A percentile compares a stretch with the other conserved stretches of the same genome.
Conservation (phyloP, 805 yeast genomes). For the Metschnikowia gelsemii region DNA sequence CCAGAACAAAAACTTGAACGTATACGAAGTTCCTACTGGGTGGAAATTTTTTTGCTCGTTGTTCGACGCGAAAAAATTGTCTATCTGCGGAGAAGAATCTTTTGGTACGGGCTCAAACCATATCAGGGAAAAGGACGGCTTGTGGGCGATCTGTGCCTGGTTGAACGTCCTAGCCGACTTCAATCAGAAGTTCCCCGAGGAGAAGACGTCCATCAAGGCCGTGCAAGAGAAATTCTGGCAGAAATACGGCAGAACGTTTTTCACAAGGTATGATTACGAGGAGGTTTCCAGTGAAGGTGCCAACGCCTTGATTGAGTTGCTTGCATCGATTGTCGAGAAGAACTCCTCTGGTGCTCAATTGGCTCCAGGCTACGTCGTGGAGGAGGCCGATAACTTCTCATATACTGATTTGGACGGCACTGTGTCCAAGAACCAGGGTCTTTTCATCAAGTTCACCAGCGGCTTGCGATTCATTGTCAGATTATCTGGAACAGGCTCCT, state of each 20-base stretch:
- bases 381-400: slow-evolving; percentile 82
- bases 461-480: slow-evolving; percentile 88
- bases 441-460: slow-evolving; percentile 73
- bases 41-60: slow-evolving; percentile 98
- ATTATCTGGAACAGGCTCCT: slow-evolving; percentile 94
- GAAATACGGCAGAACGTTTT: slow-evolving; percentile 93
- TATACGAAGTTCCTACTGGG: slow-evolving; percentile 97
- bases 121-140: slow-evolving; percentile 95
- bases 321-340: slow-evolving; percentile 30
- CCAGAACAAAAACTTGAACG: slow-evolving; percentile 62
- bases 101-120: slow-evolving; percentile 98
- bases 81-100: slow-evolving; percentile 97
- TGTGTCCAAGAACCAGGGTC: slow-evolving; percentile 83
- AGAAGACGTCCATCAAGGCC: slow-evolving; percentile 63
- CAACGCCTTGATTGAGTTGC: slow-evolving; percentile 54
- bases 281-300: slow-evolving; percentile 78
- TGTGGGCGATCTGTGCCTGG: slow-evolving; percentile 99
- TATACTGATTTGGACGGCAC: slow-evolving; percentile 95
- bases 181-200: slow-evolving; percentile 55
- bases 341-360: slow-evolving; percentile 47
- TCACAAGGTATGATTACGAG: slow-evolving; percentile 94
- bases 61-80: slow-evolving; percentile 87
- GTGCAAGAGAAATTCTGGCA: slow-evolving; percentile 88
- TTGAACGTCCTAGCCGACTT: slow-evolving; percentile 89
- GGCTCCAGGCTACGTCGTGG: slow-evolving; percentile 52